These are phyloP conservation scores for Thermochaetoides thermophila DNA, from an alignment of 495 filamentous ascomycete species.

Conservation along the genomic window DNA sequence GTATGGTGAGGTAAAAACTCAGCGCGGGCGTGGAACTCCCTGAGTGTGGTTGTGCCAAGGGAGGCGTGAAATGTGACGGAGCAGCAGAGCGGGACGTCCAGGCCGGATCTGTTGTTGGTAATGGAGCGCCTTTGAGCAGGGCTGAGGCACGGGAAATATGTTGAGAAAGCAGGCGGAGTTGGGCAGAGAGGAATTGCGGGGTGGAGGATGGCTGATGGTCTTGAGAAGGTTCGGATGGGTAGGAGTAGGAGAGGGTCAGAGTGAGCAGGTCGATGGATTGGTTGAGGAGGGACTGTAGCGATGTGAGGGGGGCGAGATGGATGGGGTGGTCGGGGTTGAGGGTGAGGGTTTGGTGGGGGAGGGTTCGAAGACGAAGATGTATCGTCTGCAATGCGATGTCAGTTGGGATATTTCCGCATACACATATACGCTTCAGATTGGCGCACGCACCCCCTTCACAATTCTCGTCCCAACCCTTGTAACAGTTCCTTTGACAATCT, in stretches of 20 bases:
- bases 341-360: slow-evolving; percentile 32
- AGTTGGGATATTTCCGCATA: not conserved
- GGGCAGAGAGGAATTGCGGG: slow-evolving; percentile 53
- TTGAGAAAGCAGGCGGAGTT: slow-evolving; percentile 61
- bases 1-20: slow-evolving; percentile 61
- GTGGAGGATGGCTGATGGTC: slow-evolving; percentile 29
- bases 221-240: slow-evolving; percentile 31
- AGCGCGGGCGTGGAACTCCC: slow-evolving; percentile 33
- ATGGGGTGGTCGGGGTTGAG: slow-evolving; percentile 41
- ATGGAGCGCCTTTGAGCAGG: slow-evolving; percentile 42
- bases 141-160: slow-evolving; percentile 55
- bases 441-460: slow-evolving; percentile 52
- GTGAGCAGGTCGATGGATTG: slow-evolving; percentile 64
- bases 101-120: slow-evolving; percentile 17
- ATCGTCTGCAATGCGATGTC: slow-evolving; percentile 21
- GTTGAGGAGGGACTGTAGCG: slow-evolving; percentile 59
- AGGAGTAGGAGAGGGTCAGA: slow-evolving; percentile 48
- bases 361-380: slow-evolving; percentile 34
- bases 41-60: slow-evolving; percentile 9
- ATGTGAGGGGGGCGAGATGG: slow-evolving; percentile 51
- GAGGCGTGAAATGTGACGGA: slow-evolving; percentile 28
- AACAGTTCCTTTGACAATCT: slow-evolving; percentile 81
- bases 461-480: slow-evolving; percentile 67
- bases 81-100: slow-evolving; percentile 27
- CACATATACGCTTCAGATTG: not conserved